phyloP scores from a whole-genome alignment of 805 yeast genomes.

The Lachancea meyersii region DNA sequence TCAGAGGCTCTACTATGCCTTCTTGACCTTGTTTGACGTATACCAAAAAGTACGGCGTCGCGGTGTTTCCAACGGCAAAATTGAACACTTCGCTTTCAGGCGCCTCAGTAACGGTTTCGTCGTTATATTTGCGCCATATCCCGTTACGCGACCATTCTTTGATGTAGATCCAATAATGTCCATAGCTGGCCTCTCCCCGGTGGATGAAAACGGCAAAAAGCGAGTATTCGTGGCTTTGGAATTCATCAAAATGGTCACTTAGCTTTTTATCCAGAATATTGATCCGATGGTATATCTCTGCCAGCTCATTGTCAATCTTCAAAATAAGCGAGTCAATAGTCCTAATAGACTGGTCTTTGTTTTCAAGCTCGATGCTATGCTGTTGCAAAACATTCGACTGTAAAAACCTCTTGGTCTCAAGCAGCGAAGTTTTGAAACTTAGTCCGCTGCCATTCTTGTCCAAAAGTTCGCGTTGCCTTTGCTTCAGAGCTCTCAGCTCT shows the following conservation, averaged over 20 bases:
- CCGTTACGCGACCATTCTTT: slow-evolving; percentile 57
- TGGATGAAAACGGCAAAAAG: slow-evolving; percentile 91
- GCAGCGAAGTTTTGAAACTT: slow-evolving; percentile 46
- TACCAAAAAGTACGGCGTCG: slow-evolving; percentile 90
- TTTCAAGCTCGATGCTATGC: slow-evolving; percentile 36
- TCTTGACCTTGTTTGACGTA: slow-evolving; percentile 63
- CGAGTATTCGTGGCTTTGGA: slow-evolving; percentile 64
- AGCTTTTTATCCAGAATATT: slow-evolving; percentile 43
- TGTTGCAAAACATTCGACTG: slow-evolving; percentile 39
- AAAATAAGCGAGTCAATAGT: slow-evolving; percentile 41
- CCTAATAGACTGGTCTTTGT: slow-evolving; percentile 14
- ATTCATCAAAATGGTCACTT: slow-evolving; percentile 53
- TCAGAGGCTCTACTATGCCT: slow-evolving; percentile 58
- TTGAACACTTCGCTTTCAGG: slow-evolving; percentile 58
- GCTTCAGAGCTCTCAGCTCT: slow-evolving; percentile 41
- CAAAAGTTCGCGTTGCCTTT: slow-evolving; percentile 39
- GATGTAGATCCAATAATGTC: slow-evolving; percentile 96
- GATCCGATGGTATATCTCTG: slow-evolving; percentile 38
- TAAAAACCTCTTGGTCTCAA: slow-evolving; percentile 52
- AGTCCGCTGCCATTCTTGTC: slow-evolving; percentile 45
- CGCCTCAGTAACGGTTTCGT: slow-evolving; percentile 87
- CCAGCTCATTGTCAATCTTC: slow-evolving; percentile 42
- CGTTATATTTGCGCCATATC: slow-evolving; percentile 85
- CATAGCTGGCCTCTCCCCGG: slow-evolving; percentile 91
- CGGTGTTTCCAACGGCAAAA: slow-evolving; percentile 62